phyloP scores from a whole-genome alignment of 495 filamentous ascomycete genomes.

The Talaromyces adpressus region DNA sequence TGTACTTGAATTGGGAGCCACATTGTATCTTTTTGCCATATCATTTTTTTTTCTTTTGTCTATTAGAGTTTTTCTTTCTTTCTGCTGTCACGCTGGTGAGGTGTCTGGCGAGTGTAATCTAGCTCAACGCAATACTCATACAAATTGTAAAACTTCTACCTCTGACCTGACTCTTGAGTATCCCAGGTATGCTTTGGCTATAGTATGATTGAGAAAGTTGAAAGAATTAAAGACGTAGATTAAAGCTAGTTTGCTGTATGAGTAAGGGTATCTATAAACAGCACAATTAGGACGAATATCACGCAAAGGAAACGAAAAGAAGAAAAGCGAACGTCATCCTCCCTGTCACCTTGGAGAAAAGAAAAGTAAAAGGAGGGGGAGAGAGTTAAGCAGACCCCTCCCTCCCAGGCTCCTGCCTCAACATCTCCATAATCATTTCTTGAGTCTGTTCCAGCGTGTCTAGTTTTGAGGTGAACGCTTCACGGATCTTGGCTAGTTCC shows the following conservation, averaged over 20 bases:
- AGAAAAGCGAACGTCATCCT: not conserved
- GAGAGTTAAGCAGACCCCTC: not conserved
- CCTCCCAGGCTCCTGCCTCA: constrained; percentile 28
- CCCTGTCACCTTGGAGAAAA: not conserved
- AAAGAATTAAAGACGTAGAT: not conserved
- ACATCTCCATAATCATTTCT: constrained; percentile 41
- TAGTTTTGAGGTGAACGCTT: constrained; percentile 27
- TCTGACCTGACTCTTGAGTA: not conserved
- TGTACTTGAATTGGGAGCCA: constrained; percentile 2
- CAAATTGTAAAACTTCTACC: not conserved
- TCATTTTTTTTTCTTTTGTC: not conserved
- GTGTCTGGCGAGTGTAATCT: not conserved
- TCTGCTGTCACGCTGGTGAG: not conserved
- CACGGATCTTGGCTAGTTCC: constrained; percentile 28
- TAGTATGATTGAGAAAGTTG: not conserved
- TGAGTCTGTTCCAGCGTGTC: constrained; percentile 37
- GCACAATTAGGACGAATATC: not conserved
- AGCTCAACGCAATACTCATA: not conserved
- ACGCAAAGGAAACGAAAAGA: not conserved
- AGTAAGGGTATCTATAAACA: not conserved
- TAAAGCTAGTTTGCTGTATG: not conserved
- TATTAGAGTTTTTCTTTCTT: not conserved
- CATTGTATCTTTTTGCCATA: not conserved
- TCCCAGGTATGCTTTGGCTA: too few relatives aligned
- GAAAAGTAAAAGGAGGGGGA: not conserved